Percentiles rank a stretch among this genome's conserved stretches.
Evolutionary conservation across 108 stramenopile genomes (phyloP).

Genomic region (Schizochytrium sp.): DNA sequence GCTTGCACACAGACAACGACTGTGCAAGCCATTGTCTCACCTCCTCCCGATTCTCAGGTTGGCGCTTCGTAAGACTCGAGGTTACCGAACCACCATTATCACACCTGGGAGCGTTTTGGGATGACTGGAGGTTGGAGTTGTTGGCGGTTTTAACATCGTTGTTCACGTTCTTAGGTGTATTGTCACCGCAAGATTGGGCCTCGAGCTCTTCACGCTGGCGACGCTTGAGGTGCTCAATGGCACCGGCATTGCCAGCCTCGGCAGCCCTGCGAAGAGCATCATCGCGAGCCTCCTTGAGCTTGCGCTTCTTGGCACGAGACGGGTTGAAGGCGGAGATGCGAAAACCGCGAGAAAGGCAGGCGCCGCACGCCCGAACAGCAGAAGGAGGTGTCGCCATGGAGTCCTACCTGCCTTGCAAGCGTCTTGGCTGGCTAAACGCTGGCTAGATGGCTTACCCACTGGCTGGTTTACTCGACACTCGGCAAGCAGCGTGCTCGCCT

Average conservation of each 20-base stretch:
- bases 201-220: not conserved
- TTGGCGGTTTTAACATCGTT: too few species aligned
- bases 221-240: not conserved
- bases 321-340: not conserved
- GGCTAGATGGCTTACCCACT: too few species aligned
- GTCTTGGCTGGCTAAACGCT: too few species aligned
- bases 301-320: not conserved
- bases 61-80: too few species aligned
- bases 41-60: too few species aligned
- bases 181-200: not conserved
- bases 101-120: too few species aligned
- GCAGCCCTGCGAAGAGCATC: not conserved
- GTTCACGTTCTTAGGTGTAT: not conserved
- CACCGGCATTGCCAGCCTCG: conserved; percentile 26
- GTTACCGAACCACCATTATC: too few species aligned
- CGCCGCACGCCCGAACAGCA: conserved; percentile 18
- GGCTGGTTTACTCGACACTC: too few species aligned
- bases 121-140: too few species aligned
- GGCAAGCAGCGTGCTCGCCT: too few species aligned
- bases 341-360: conserved; percentile 6
- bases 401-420: too few species aligned
- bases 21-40: not conserved
- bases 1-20: not conserved
- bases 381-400: conserved; percentile 19
- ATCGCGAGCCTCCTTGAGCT: not conserved